phyloP scores from a whole-genome alignment of 345 rosid genomes.

The Lepidium didymum region DNA sequence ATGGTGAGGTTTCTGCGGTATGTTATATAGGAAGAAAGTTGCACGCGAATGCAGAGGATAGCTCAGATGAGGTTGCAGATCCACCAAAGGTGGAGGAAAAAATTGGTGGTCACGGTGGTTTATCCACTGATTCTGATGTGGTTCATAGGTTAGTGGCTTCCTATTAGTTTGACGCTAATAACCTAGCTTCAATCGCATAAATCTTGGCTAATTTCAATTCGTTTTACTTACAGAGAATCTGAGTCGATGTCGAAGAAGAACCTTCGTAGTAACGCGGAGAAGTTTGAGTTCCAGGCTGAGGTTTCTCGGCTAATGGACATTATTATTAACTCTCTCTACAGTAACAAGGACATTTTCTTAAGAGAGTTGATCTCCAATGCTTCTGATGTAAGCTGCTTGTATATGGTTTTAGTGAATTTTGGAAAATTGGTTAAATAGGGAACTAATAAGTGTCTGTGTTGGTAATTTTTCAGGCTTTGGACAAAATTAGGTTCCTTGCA shows the following conservation, averaged over 20 bases:
- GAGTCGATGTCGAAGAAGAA: slow-evolving; percentile 90
- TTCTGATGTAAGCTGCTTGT: slow-evolving; percentile 63
- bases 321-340: slow-evolving; percentile 91
- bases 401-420: not conserved
- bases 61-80: slow-evolving; percentile 48
- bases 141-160: slow-evolving; percentile 51
- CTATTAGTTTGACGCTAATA: not conserved
- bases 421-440: not conserved
- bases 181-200: not conserved
- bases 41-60: slow-evolving; percentile 74
- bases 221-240: slow-evolving; percentile 51
- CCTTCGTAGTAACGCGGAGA: slow-evolving; percentile 79
- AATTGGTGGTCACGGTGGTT: slow-evolving; percentile 84
- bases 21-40: slow-evolving; percentile 52
- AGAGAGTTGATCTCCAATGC: slow-evolving; percentile 98
- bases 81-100: slow-evolving; percentile 95
- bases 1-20: slow-evolving; percentile 24
- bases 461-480: slow-evolving; percentile 57
- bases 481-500: slow-evolving; percentile 92
- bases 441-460: slow-evolving; percentile 1
- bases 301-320: slow-evolving; percentile 99
- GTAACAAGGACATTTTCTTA: slow-evolving; percentile 95
- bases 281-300: slow-evolving; percentile 98
- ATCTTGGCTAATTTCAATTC: not conserved
- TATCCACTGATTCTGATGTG: slow-evolving; percentile 93